A percentile compares a stretch with the other conserved stretches of the same genome.
These are phyloP conservation scores for Maudiozyma turicensis DNA, from an alignment of 805 yeast genomes.

Conservation along the genomic window DNA sequence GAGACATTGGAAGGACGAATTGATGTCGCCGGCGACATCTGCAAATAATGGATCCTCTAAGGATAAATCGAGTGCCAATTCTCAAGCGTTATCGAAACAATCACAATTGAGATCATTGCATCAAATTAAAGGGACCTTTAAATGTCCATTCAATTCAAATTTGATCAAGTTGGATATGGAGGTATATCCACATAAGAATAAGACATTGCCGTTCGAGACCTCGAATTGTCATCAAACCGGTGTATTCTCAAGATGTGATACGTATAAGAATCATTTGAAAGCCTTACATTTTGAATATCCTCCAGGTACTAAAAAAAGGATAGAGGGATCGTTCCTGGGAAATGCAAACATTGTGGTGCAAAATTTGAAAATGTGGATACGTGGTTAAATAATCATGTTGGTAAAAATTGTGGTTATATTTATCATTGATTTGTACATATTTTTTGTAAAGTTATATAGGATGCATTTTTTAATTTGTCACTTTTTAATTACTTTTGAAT, in stretches of 20 bases:
- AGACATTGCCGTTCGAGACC: constrained; percentile 20
- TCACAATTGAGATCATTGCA: constrained; percentile 24
- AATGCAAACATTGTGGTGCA: constrained; percentile 67
- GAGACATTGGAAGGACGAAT: constrained; percentile 65
- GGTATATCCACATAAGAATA: constrained; percentile 20
- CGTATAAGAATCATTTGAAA: constrained; percentile 82
- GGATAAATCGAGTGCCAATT: neutral
- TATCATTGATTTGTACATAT: constrained; percentile 13
- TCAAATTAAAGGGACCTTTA: constrained; percentile 38
- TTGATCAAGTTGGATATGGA: constrained; percentile 25
- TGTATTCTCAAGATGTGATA: constrained; percentile 80
- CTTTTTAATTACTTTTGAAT: neutral
- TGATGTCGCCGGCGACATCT: constrained; percentile 1
- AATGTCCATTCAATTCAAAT: constrained; percentile 56
- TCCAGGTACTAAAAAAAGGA: constrained; percentile 70
- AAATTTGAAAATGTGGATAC: constrained; percentile 60
- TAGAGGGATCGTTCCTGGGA: constrained; percentile 57
- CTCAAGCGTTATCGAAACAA: constrained; percentile 4
- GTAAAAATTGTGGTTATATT: constrained; percentile 24
- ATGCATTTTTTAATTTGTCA: neutral
- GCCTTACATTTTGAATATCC: constrained; percentile 89
- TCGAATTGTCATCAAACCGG: constrained; percentile 69
- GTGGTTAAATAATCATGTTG: constrained; percentile 74
- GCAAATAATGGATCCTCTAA: no score
- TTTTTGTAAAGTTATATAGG: neutral